Evolutionary conservation across 2,329 filamentous ascomycete genomes (phyloP).

Genomic region (Cordyceps cicadae): DNA sequence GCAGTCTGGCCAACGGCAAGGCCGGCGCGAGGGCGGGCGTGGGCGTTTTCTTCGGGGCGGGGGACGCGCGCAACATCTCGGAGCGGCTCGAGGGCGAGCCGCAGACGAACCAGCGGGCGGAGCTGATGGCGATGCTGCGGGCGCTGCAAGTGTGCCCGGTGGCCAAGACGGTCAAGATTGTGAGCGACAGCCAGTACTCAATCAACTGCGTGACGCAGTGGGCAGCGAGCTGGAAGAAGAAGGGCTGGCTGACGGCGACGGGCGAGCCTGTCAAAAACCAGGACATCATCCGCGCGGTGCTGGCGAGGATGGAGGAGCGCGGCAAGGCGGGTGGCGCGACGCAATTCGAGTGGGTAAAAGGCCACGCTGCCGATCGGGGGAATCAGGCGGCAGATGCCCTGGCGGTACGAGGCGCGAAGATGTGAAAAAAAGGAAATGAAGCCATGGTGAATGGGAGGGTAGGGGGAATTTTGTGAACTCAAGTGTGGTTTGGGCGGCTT

Average conservation of each 20-base stretch:
- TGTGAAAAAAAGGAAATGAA: conserved; percentile 12
- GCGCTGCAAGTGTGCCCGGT: conserved; percentile 68
- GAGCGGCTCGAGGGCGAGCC: conserved; percentile 63
- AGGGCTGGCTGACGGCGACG: conserved; percentile 67
- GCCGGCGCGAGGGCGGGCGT: conserved; percentile 48
- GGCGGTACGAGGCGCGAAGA: conserved; percentile 47
- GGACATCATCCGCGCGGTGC: conserved; percentile 69
- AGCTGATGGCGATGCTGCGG: conserved; percentile 78
- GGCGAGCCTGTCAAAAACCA: conserved; percentile 74
- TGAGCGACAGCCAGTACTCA: conserved; percentile 83
- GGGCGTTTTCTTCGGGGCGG: conserved; percentile 54
- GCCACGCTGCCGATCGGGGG: conserved; percentile 63
- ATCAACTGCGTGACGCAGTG: conserved; percentile 85
- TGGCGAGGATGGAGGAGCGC: conserved; percentile 63
- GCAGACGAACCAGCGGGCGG: conserved; percentile 95
- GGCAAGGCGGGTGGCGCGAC: conserved; percentile 53
- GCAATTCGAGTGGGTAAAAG: conserved; percentile 82
- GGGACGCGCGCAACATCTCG: conserved; percentile 57
- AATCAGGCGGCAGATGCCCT: conserved; percentile 75
- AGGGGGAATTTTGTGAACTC: neutral
- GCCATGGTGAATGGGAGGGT: neutral
- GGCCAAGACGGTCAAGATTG: conserved; percentile 63
- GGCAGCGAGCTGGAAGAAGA: conserved; percentile 66
- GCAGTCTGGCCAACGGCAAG: conserved; percentile 50
- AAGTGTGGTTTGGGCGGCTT: neutral